phyloP scores from a whole-genome alignment of 2,329 filamentous ascomycete species.

The Cercospora sesami region DNA sequence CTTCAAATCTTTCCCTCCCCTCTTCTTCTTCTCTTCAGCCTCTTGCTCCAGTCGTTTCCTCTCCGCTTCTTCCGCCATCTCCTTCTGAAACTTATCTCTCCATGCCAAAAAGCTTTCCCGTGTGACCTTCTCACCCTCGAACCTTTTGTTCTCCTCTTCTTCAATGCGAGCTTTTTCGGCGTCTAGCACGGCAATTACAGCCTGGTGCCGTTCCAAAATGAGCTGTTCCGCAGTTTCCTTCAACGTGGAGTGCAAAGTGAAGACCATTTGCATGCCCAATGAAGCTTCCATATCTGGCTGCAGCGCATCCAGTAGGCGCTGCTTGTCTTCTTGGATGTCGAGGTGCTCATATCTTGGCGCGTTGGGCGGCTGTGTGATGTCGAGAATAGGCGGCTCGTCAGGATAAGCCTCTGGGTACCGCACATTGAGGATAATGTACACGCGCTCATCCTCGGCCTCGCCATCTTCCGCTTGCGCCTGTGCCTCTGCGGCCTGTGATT shows the following conservation, averaged over 20 bases:
- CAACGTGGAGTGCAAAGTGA: conserved; percentile 80
- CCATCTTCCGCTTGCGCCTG: conserved; percentile 38
- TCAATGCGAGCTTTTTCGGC: conserved; percentile 64
- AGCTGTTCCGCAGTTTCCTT: conserved; percentile 91
- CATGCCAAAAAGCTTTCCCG: conserved; percentile 80
- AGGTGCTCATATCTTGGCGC: conserved; percentile 69
- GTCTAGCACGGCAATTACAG: conserved; percentile 56
- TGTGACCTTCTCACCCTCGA: conserved; percentile 88
- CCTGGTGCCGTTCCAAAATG: conserved; percentile 70
- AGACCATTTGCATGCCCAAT: conserved; percentile 96
- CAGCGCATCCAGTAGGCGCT: conserved; percentile 68
- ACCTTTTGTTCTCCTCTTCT: conserved; percentile 93
- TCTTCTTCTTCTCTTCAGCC: conserved; percentile 63
- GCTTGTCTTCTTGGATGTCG: conserved; percentile 77
- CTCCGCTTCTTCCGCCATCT: conserved; percentile 73
- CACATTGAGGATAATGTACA: conserved; percentile 76
- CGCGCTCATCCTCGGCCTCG: conserved; percentile 60
- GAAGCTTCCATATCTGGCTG: conserved; percentile 82
- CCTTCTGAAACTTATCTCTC: conserved; percentile 73
- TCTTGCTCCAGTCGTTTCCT: conserved; percentile 63
- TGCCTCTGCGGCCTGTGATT: neutral
- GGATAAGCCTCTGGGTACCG: conserved; percentile 89
- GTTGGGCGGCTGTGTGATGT: conserved; percentile 73
- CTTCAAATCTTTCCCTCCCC: conserved; percentile 65
- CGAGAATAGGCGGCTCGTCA: conserved; percentile 78